Base-by-base conservation (phyloP, 1,284 basidiomycete species). In the Apiotrichum porosum region DNA sequence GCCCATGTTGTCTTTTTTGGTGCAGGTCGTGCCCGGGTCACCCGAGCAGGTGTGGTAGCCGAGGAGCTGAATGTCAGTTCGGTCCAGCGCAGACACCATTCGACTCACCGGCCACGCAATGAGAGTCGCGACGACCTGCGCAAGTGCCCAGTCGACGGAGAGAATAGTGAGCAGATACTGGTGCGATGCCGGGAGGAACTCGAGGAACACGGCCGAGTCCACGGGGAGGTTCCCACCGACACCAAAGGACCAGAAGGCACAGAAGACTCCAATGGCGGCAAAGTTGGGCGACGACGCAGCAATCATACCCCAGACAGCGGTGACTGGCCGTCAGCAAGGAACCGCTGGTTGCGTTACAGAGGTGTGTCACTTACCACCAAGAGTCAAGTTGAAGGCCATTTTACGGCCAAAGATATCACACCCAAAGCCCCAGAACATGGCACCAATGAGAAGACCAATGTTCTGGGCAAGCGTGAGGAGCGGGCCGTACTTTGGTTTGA, bases 101-200 rank as follows among this genome's bases (percentile, higher is more conserved):
- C 14, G 15, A 36, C 47, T 31, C 18, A 49, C 42, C 0, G 62
- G 62, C 65, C 63, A 65, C 2, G 63, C 63, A 35, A 65, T 49
- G 12, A 64, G 46, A 6, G 57, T 60, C 0, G 60, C 61, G 28
- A 65, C 15, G 12, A 65, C 52, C 46, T 65, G 63, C 0, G 82
- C 83, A n/a, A 83, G 60, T 6, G 80, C 80, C 83, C 83, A 84
- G 76, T 81, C 83, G 32, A 79, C 76, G 12, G 80, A 82, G 1
- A 84, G 75, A 21, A 84, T 71, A 0, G 82, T 83, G 32, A 84
- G 69, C 21, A 81, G 78, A 77, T 81, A 83, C 46, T 63, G 61
- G 40, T 67, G 61, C 12, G 74, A 80, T 74, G 56, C 78, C 64
- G 42, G 81, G 35, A 81, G 73, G 57, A 79, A 78, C 61, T 83